A percentile compares a stretch with the other conserved stretches of the same genome.
phyloP scores from a whole-genome alignment of 257 asterid genomes.

The Coffea eugenioides region DNA sequence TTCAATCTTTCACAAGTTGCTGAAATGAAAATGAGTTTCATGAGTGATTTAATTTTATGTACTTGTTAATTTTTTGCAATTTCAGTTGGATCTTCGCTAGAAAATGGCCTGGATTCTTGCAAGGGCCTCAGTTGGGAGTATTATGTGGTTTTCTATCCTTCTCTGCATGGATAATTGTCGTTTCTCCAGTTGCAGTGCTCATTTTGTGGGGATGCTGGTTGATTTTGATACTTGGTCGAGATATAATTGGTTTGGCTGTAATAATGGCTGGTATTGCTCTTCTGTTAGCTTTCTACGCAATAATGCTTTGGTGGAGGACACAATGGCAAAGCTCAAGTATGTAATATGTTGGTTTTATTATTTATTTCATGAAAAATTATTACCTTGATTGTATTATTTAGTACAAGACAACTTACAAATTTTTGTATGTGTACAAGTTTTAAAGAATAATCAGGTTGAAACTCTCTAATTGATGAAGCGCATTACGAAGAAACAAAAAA shows the following conservation, averaged over 20 bases:
- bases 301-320: conserved; percentile 99
- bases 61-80: conserved; percentile 25
- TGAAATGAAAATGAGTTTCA: background rate
- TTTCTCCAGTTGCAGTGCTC: conserved; percentile 84
- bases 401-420: no score
- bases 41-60: conserved; percentile 16
- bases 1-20: background rate
- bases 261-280: conserved; percentile 98
- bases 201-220: conserved; percentile 94
- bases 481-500: background rate
- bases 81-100: conserved; percentile 99
- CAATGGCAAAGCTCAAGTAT: conserved; percentile 99
- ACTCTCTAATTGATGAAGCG: background rate
- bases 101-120: conserved; percentile 83
- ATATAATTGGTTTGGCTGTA: conserved; percentile 91
- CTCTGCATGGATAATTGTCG: conserved; percentile 76
- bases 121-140: conserved; percentile 88
- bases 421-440: no score
- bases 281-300: conserved; percentile 86
- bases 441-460: background rate
- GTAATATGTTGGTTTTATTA: conserved; percentile 27
- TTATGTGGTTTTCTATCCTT: conserved; percentile 73
- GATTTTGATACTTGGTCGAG: conserved; percentile 86
- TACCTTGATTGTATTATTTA: no score
- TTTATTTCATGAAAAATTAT: background rate